A percentile compares a stretch with the other conserved stretches of the same genome.
Conservation (phyloP, 441 rosid genomes). For the Erodium trifolium region DNA sequence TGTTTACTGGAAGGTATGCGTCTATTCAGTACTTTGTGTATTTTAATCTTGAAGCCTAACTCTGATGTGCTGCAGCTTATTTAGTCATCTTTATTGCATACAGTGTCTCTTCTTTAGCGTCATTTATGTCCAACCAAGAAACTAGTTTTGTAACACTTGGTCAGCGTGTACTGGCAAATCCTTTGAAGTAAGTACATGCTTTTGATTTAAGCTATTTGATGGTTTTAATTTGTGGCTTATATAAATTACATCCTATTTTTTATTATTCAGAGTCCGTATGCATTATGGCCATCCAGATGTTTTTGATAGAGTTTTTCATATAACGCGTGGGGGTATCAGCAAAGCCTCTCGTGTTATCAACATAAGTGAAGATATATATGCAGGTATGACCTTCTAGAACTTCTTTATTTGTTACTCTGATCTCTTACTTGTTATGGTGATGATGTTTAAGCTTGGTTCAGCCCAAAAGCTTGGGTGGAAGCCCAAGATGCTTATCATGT, state of each 20-base stretch:
- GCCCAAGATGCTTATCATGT: no score
- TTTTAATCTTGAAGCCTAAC: not conserved
- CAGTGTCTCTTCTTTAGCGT: constrained; percentile 98
- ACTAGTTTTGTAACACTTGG: constrained; percentile 93
- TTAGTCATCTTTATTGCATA: constrained; percentile 22
- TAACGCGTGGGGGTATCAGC: constrained; percentile 99
- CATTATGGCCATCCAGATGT: constrained; percentile 99
- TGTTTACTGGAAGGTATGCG: constrained; percentile 89
- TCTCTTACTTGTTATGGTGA: constrained; percentile 4
- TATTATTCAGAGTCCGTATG: constrained; percentile 75
- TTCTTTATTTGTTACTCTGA: not conserved
- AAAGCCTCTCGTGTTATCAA: constrained; percentile 99
- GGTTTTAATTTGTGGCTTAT: constrained; percentile 12
- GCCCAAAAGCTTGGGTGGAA: no score
- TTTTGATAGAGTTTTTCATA: constrained; percentile 91
- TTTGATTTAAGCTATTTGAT: constrained; percentile 7
- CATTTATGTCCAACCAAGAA: constrained; percentile 96
- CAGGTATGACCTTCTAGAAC: constrained; percentile 45
- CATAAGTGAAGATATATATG: constrained; percentile 91
- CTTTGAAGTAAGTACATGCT: constrained; percentile 65
- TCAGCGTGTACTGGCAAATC: constrained; percentile 92
- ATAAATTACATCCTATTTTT: constrained; percentile 18
- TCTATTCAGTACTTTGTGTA: constrained; percentile 15
- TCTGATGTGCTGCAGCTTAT: constrained; percentile 13
- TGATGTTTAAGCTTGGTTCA: not conserved